These are phyloP conservation scores for Plantago major DNA, from an alignment of 257 asterid species.

Conservation along the genomic window DNA sequence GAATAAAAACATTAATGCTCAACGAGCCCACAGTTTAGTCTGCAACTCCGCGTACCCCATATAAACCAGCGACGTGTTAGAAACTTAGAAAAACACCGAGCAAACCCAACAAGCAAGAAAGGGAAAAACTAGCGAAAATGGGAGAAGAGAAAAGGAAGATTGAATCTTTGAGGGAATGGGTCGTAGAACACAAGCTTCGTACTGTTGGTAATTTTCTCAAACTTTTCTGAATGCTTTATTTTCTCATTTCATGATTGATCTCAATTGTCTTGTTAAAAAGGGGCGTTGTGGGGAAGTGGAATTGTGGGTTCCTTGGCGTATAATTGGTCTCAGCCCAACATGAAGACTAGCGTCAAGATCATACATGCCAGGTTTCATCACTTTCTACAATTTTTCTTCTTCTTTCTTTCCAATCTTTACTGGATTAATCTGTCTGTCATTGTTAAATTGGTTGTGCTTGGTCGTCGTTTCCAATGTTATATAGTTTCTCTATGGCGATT, in stretches of 20 bases:
- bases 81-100: neutral
- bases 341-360: slow-evolving; percentile 88
- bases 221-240: neutral
- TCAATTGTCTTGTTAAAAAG: slow-evolving; percentile 20
- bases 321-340: slow-evolving; percentile 89
- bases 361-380: slow-evolving; percentile 74
- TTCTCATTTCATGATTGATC: slow-evolving; percentile 5
- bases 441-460: too few species aligned
- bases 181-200: slow-evolving; percentile 11
- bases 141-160: slow-evolving; percentile 8
- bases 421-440: too few species aligned
- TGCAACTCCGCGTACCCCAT: neutral
- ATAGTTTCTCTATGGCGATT: too few species aligned
- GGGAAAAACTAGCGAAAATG: neutral
- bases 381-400: too few species aligned
- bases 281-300: slow-evolving; percentile 61
- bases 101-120: neutral
- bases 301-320: slow-evolving; percentile 80
- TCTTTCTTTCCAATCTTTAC: too few species aligned
- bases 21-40: neutral
- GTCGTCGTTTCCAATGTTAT: too few species aligned
- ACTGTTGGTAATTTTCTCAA: neutral
- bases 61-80: slow-evolving; percentile 10
- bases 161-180: slow-evolving; percentile 11
- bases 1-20: too few species aligned